Evolutionary conservation across 2,329 filamentous ascomycete genomes (phyloP).

Genomic region (Nemania diffusa): DNA sequence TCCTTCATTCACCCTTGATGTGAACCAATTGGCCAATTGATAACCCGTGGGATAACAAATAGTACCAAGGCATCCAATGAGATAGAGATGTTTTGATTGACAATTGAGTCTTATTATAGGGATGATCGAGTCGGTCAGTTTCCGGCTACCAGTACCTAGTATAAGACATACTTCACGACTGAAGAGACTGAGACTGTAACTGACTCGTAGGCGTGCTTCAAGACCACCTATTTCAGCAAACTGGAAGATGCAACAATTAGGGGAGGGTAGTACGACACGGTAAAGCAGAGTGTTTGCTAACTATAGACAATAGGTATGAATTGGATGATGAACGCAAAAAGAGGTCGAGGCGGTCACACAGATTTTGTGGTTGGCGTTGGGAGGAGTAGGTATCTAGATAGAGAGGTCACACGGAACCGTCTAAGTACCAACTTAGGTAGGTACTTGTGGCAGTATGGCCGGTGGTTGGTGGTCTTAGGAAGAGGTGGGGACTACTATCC

Average conservation of each 20-base stretch:
- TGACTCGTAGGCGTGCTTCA: slow-evolving; percentile 13
- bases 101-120: not conserved
- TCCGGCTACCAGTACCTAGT: slow-evolving; percentile 6
- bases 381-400: slow-evolving; percentile 1
- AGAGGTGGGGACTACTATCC: not conserved
- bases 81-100: not conserved
- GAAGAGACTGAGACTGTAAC: not conserved
- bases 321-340: not conserved
- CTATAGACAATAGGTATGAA: not conserved
- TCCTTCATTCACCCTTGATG: not conserved
- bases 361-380: not conserved
- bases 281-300: not conserved
- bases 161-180: slow-evolving; percentile 1
- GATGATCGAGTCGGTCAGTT: not conserved
- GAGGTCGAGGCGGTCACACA: slow-evolving; percentile 31
- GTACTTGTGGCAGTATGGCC: not conserved
- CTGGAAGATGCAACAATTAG: slow-evolving; percentile 3
- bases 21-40: slow-evolving; percentile 15
- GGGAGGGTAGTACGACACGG: not conserved
- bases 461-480: not conserved
- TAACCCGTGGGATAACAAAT: not conserved
- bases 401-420: not conserved
- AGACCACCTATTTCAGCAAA: slow-evolving; percentile 4
- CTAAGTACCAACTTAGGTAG: not conserved
- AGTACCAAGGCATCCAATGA: not conserved